phyloP scores from a whole-genome alignment of 176 grass and related monocot genomes.

The Rhynchospora breviuscula region DNA sequence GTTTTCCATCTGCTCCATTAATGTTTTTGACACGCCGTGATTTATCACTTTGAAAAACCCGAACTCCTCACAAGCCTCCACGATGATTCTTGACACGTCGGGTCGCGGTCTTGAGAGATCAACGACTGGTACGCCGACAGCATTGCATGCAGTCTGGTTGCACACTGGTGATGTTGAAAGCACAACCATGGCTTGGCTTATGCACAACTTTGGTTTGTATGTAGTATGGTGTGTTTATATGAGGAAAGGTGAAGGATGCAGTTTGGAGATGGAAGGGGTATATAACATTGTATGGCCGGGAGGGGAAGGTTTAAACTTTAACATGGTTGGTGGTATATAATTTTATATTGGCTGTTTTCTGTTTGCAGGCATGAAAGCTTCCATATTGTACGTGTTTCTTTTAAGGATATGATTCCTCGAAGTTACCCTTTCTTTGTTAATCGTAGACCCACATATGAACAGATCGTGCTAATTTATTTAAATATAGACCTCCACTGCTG shows the following conservation, averaged over 20 bases:
- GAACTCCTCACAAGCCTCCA: constrained; percentile 41
- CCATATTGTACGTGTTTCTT: neutral
- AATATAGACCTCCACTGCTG: too few relatives aligned
- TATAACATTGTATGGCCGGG: constrained; percentile 9
- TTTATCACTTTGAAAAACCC: constrained; percentile 76
- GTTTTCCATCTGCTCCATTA: constrained; percentile 44
- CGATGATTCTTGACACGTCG: constrained; percentile 33
- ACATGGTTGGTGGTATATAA: constrained; percentile 18
- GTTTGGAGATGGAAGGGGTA: neutral
- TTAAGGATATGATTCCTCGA: neutral
- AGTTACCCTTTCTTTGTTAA: neutral
- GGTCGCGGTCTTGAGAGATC: constrained; percentile 46
- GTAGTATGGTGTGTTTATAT: constrained; percentile 23
- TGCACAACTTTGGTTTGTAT: constrained; percentile 3
- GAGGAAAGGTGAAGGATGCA: constrained; percentile 10
- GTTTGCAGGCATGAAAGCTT: neutral
- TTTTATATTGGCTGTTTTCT: constrained; percentile 11
- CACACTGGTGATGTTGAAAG: constrained; percentile 36
- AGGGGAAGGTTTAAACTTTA: neutral
- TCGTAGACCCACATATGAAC: too few relatives aligned
- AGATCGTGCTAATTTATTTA: too few relatives aligned
- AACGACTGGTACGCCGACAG: constrained; percentile 41
- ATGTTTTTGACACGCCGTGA: constrained; percentile 40
- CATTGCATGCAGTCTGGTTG: neutral
- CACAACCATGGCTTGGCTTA: constrained; percentile 51